Evolutionary conservation across 805 yeast genomes (phyloP).

Genomic region (Candida ortonii): DNA sequence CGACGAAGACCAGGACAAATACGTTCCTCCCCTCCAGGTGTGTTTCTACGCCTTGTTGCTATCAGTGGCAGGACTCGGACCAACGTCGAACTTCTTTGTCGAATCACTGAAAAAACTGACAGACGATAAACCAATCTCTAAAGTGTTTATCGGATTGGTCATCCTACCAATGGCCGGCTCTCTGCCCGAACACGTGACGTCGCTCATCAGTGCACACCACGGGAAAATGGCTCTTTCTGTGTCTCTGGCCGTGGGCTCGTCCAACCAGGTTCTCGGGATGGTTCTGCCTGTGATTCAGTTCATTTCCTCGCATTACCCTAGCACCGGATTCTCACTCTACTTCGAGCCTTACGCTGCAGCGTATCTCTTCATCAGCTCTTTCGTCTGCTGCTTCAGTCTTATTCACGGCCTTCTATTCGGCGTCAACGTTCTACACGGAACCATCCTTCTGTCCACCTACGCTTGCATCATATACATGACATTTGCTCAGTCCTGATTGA

Average conservation of each 20-base stretch:
- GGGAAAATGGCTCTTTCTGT: slow-evolving; percentile 17
- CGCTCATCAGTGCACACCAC: slow-evolving; percentile 17
- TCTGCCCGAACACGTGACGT: slow-evolving; percentile 16
- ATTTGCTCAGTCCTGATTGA: slow-evolving; percentile 10
- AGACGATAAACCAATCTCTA: slow-evolving; percentile 16
- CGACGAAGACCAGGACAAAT: slow-evolving; percentile 9
- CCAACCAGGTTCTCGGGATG: slow-evolving; percentile 19
- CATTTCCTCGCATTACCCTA: slow-evolving; percentile 17
- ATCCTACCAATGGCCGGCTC: slow-evolving; percentile 17
- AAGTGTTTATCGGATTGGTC: slow-evolving; percentile 18
- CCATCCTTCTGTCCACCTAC: slow-evolving; percentile 10
- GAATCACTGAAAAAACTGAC: slow-evolving; percentile 15
- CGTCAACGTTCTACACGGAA: slow-evolving; percentile 13
- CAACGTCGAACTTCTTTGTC: slow-evolving; percentile 17
- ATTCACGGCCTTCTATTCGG: slow-evolving; percentile 14
- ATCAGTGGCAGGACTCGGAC: slow-evolving; percentile 16
- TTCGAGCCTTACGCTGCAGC: slow-evolving; percentile 18
- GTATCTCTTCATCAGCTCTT: slow-evolving; percentile 12
- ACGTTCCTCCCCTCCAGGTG: slow-evolving; percentile 12
- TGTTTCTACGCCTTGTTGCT: slow-evolving; percentile 13
- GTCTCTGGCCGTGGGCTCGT: slow-evolving; percentile 15
- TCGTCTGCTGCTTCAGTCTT: slow-evolving; percentile 8
- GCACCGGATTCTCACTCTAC: slow-evolving; percentile 16
- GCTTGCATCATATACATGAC: slow-evolving; percentile 16
- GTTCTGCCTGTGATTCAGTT: slow-evolving; percentile 19